Conservation (phyloP, 2,329 filamentous ascomycete genomes). For the Fusarium sp. region DNA sequence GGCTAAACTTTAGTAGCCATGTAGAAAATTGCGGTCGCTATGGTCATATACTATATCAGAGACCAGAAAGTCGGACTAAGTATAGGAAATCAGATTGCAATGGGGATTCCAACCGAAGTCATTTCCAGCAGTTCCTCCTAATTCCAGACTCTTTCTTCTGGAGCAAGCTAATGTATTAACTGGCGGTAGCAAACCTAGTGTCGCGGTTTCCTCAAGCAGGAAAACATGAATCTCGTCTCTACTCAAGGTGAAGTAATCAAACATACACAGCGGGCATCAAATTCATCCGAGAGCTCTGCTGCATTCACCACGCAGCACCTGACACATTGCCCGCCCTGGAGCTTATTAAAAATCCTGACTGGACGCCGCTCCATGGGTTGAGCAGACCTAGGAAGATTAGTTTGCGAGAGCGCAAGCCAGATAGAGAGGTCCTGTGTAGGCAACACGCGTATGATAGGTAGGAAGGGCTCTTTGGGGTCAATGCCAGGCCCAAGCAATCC, state of each 20-base stretch:
- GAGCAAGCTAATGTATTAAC: too few species aligned
- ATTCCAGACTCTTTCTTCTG: too few species aligned
- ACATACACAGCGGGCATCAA: constrained; percentile 1
- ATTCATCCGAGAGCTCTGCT: background rate
- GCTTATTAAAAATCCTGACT: constrained; percentile 8
- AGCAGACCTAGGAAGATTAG: constrained; percentile 3
- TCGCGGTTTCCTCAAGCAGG: too few species aligned
- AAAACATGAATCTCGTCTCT: too few species aligned
- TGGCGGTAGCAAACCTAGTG: too few species aligned
- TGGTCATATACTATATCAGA: too few species aligned
- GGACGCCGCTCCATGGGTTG: background rate
- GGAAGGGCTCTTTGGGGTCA: background rate
- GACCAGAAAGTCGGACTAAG: too few species aligned
- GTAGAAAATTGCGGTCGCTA: too few species aligned
- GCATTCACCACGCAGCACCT: constrained; percentile 4
- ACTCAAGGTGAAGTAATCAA: constrained; percentile 9
- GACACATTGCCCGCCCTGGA: constrained; percentile 2
- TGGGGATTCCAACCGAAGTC: too few species aligned
- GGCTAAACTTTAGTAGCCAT: too few species aligned
- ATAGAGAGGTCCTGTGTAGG: constrained; percentile 5
- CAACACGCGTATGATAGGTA: constrained; percentile 5
- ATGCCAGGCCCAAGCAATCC: background rate
- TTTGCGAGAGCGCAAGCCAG: constrained; percentile 7
- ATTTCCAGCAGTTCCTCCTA: too few species aligned
- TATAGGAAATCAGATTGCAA: too few species aligned